Evolutionary conservation across 257 asterid species (phyloP).

Genomic region (Nicotiana obtusifolia): DNA sequence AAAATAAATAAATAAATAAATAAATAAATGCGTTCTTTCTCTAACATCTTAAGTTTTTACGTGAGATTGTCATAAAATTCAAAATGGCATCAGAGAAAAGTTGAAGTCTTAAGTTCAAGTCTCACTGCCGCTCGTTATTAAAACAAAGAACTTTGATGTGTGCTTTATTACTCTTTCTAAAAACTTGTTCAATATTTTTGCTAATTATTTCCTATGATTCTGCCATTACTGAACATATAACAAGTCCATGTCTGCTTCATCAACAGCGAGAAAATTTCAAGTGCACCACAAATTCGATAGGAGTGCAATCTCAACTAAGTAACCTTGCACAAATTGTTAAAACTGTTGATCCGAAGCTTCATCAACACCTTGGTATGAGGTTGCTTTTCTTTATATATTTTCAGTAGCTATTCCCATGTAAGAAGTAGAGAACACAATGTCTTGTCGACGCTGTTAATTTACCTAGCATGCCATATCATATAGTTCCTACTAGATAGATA

Average conservation of each 20-base stretch:
- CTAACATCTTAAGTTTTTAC: neutral
- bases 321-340: constrained; percentile 74
- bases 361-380: constrained; percentile 76
- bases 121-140: neutral
- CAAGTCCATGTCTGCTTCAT: constrained; percentile 16
- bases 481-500: neutral
- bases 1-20: neutral
- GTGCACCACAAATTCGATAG: constrained; percentile 68
- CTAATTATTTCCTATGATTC: neutral
- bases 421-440: neutral
- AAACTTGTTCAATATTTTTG: neutral
- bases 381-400: constrained; percentile 13
- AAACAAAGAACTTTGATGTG: neutral
- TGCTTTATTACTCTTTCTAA: neutral
- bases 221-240: neutral
- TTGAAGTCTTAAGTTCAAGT: neutral
- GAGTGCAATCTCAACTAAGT: constrained; percentile 86
- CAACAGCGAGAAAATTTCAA: constrained; percentile 78
- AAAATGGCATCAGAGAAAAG: too few relatives aligned
- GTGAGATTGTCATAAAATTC: neutral
- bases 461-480: neutral
- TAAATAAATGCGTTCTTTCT: neutral
- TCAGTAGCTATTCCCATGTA: neutral
- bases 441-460: constrained; percentile 1
- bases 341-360: constrained; percentile 87